These are phyloP conservation scores for Orbilia ellipsospora DNA, from an alignment of 2,329 filamentous ascomycete genomes.

Conservation along the genomic window DNA sequence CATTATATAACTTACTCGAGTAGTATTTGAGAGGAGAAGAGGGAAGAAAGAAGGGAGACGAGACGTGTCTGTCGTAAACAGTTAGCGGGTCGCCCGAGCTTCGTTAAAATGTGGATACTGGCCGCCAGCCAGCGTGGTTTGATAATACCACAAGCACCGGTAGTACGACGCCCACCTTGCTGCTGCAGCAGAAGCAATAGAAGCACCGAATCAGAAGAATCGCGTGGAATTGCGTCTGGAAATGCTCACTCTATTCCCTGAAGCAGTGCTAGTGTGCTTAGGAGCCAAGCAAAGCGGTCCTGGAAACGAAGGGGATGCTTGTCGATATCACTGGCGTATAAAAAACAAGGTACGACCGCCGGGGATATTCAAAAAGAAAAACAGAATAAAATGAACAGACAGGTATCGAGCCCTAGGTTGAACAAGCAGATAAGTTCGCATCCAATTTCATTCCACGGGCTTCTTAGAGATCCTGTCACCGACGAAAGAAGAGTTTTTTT, in stretches of 20 bases:
- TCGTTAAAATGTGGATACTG: not conserved
- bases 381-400: slow-evolving; percentile 7
- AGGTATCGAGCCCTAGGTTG: slow-evolving; percentile 45
- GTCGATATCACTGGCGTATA: not conserved
- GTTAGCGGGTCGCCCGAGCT: slow-evolving; percentile 1
- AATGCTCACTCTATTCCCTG: not conserved
- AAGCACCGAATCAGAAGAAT: too few relatives aligned
- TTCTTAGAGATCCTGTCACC: not conserved
- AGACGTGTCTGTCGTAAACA: slow-evolving; percentile 19
- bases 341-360: not conserved
- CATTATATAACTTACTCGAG: not conserved
- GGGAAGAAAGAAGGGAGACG: slow-evolving; percentile 4
- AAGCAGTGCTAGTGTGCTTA: not conserved
- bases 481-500: slow-evolving; percentile 8
- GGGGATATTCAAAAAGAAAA: slow-evolving; percentile 10
- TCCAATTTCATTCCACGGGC: too few relatives aligned
- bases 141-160: not conserved
- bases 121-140: not conserved
- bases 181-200: too few relatives aligned
- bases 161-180: too few relatives aligned
- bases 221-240: not conserved
- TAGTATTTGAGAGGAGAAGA: not conserved
- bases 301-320: not conserved
- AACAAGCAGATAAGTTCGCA: not conserved
- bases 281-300: slow-evolving; percentile 1